phyloP scores from a whole-genome alignment of 2,329 filamentous ascomycete species.

The Leptodontidium sp. region DNA sequence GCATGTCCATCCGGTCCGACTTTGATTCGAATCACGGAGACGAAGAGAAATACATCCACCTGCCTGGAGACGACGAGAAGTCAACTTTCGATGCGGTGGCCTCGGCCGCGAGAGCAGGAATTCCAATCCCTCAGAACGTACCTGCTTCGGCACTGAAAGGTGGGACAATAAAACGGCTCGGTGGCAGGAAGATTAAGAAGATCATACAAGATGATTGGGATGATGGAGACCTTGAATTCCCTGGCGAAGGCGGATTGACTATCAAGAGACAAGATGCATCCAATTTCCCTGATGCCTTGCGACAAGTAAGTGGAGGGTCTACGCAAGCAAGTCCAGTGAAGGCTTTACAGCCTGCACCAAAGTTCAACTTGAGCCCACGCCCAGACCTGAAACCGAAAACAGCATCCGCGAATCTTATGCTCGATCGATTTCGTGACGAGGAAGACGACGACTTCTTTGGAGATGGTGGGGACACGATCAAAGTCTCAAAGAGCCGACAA shows the following conservation, averaged over 20 bases:
- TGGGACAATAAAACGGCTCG: conserved; percentile 91
- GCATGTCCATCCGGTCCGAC: conserved; percentile 83
- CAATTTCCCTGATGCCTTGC: conserved; percentile 72
- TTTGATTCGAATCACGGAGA: conserved; percentile 78
- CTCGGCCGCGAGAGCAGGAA: conserved; percentile 86
- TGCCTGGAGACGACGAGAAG: conserved; percentile 85
- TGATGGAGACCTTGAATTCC: conserved; percentile 78
- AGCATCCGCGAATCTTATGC: conserved; percentile 56
- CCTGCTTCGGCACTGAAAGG: conserved; percentile 89
- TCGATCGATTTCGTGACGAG: conserved; percentile 71
- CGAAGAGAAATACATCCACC: conserved; percentile 86
- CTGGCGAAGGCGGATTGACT: conserved; percentile 65
- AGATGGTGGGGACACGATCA: conserved; percentile 72
- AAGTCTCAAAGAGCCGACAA: conserved; percentile 65
- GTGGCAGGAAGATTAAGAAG: conserved; percentile 75
- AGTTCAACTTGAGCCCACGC: conserved; percentile 42
- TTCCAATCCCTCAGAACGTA: conserved; percentile 87
- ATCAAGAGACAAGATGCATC: conserved; percentile 69
- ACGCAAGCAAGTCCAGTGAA: conserved; percentile 61
- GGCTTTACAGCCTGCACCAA: conserved; percentile 47
- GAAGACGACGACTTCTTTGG: conserved; percentile 71
- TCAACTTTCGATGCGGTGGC: conserved; percentile 87
- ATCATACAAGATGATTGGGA: conserved; percentile 83
- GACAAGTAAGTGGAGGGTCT: conserved; percentile 64
- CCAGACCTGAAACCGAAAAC: conserved; percentile 39